These are phyloP conservation scores for Xylaria palmicola DNA, from an alignment of 495 filamentous ascomycete genomes.

Conservation along the genomic window DNA sequence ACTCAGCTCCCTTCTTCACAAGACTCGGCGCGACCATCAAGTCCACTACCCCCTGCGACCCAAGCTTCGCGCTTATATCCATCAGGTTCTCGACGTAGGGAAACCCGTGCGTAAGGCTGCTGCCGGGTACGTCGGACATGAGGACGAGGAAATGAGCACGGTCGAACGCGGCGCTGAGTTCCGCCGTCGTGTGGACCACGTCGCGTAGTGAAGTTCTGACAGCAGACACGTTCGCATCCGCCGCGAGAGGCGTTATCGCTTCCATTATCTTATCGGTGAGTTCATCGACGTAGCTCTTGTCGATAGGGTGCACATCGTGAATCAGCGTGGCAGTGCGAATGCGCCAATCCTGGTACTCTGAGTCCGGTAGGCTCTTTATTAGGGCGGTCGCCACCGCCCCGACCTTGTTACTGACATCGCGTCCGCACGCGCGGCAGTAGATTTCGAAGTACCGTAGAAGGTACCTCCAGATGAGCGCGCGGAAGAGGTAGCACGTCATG, in stretches of 20 bases:
- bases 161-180: slow-evolving; percentile 20
- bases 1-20: slow-evolving; percentile 26
- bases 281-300: slow-evolving; percentile 13
- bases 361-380: slow-evolving; percentile 7
- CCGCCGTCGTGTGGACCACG: slow-evolving; percentile 20
- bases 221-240: slow-evolving; percentile 1
- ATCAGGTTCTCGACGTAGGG: slow-evolving; percentile 16
- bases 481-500: slow-evolving; percentile 25
- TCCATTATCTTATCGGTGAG: slow-evolving; percentile 11
- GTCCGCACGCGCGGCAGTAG: slow-evolving; percentile 26
- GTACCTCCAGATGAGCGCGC: slow-evolving; percentile 30
- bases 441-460: slow-evolving; percentile 20
- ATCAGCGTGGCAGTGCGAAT: slow-evolving; percentile 23
- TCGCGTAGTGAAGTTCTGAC: slow-evolving; percentile 5
- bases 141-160: slow-evolving; percentile 16
- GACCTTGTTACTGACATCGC: slow-evolving; percentile 16
- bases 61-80: slow-evolving; percentile 22
- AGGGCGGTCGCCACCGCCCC: slow-evolving; percentile 11
- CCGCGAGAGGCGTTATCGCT: slow-evolving; percentile 12
- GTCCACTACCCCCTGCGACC: slow-evolving; percentile 19
- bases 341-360: slow-evolving; percentile 20
- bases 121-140: slow-evolving; percentile 26
- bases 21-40: slow-evolving; percentile 30
- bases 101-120: slow-evolving; percentile 24
- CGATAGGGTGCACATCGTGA: slow-evolving; percentile 11